Base-by-base conservation (phyloP, 2,329 filamentous ascomycete species). In the Aspergillus sergii region DNA sequence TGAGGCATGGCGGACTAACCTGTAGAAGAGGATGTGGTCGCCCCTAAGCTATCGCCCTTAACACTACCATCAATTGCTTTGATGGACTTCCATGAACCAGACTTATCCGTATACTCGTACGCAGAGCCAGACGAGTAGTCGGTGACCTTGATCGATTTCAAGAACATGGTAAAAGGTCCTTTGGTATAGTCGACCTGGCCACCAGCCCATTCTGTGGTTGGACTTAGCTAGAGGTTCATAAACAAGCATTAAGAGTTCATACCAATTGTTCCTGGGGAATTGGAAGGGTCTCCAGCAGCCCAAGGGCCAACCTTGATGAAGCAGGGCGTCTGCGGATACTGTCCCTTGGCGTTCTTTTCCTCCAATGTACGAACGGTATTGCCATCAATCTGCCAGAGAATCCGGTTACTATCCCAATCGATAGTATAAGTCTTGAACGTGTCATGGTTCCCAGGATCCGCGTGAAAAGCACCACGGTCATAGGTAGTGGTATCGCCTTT, bases 321-420 rank as follows among this genome's bases (percentile, higher is more conserved):
- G 92, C 97, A 97, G 4, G 95, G 95, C 1, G 93, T 94, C 81
- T 99, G 95, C 7, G 95, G 95, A 75, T 96, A 99, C 78, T 96
- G 91, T 26, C 32, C 51, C 66, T 75, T 72, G 45, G 84, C 75
- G 65, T 89, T 86, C 64, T 93, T 91, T 58, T 91, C 88, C 57
- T 81, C 83, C 43, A 88, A 86, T 53, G 85, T 88, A 63, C 95
- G 90, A 56, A 97, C 87, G 4, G 90, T 88, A 12, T 83, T 86
- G 62, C 90, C 91, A 74, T 91, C 91, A 66, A 96, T 91, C 66
- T 89, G 88, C 94, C 94, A 99, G 43, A 93, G 85, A 74, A 97
- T 90, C 73, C 93, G 89, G 59, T 90, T 86, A 43, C 89, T 83
- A 0, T 93, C 96, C 95, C 95, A 99, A 77, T 97, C 93, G 71